Conservation (phyloP, 2,329 filamentous ascomycete genomes). For the Fusarium brachygibbosum region DNA sequence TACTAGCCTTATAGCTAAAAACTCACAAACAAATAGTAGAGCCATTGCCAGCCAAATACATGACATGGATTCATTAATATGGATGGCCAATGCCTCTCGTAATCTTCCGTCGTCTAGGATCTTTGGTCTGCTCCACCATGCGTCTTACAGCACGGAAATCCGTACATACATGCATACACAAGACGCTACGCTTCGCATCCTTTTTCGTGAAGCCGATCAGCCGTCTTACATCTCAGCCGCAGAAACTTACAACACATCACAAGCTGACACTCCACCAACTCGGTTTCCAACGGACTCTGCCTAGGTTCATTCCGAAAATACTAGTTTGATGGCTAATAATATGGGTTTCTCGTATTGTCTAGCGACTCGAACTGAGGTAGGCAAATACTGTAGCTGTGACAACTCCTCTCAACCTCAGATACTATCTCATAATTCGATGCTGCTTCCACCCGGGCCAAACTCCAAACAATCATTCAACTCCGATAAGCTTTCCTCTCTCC, state of each 20-base stretch:
- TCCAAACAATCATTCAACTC: not conserved
- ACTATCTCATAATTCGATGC: not conserved
- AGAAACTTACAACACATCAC: constrained; percentile 6
- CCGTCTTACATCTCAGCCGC: constrained; percentile 16
- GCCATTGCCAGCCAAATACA: not conserved
- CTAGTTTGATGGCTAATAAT: not conserved
- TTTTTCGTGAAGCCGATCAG: not conserved
- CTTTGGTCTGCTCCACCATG: constrained; percentile 13
- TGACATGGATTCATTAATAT: not conserved
- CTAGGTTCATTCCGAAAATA: constrained; percentile 12
- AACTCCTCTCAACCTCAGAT: not conserved
- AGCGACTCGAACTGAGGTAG: not conserved
- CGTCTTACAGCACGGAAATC: constrained; percentile 20
- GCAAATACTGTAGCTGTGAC: not conserved
- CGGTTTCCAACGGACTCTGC: constrained; percentile 2
- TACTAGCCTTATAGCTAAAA: not conserved
- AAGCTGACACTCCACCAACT: constrained; percentile 9
- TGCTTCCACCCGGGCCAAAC: not conserved
- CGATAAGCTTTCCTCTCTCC: not conserved
- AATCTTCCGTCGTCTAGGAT: constrained; percentile 6
- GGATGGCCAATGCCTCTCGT: not conserved
- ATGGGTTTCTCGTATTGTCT: constrained; percentile 9
- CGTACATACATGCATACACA: constrained; percentile 5
- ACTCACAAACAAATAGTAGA: not conserved
- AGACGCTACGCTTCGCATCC: not conserved